A percentile compares a stretch with the other conserved stretches of the same genome.
These are phyloP conservation scores for Phytophthora tentaculata DNA, from an alignment of 352 stramenopile genomes.

Conservation along the genomic window DNA sequence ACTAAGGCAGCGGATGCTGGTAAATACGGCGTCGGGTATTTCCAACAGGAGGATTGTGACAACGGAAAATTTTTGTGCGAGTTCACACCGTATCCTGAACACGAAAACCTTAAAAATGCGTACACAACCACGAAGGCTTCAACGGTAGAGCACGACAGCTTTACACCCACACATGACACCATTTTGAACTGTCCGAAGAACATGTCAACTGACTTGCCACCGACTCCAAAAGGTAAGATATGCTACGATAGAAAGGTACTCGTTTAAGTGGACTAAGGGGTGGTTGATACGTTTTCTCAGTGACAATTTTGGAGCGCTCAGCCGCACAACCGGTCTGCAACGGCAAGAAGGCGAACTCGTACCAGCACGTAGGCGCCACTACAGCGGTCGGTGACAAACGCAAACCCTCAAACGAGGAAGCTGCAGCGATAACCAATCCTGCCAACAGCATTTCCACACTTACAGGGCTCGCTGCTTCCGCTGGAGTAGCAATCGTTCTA, in stretches of 20 bases:
- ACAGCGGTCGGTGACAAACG: constrained; percentile 39
- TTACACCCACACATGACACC: constrained; percentile 34
- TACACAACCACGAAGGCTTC: constrained; percentile 58
- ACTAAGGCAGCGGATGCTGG: constrained; percentile 56
- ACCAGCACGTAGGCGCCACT: constrained; percentile 25
- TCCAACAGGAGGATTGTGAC: constrained; percentile 64
- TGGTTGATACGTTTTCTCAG: too few relatives aligned
- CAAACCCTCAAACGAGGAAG: constrained; percentile 33
- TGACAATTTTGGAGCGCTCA: constrained; percentile 41
- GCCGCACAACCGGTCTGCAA: constrained; percentile 48
- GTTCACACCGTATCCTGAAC: constrained; percentile 66
- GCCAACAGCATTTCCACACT: constrained; percentile 1
- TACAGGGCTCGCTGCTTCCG: neutral
- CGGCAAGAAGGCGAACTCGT: constrained; percentile 38
- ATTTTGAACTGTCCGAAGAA: constrained; percentile 50
- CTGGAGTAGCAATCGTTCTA: neutral
- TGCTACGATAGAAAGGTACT: too few relatives aligned
- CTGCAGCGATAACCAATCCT: constrained; percentile 6
- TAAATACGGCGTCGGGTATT: constrained; percentile 72
- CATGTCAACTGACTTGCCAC: constrained; percentile 36
- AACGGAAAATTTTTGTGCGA: constrained; percentile 50
- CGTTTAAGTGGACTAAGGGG: too few relatives aligned
- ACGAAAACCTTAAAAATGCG: constrained; percentile 52
- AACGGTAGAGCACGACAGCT: constrained; percentile 46
- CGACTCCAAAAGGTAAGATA: constrained; percentile 38